phyloP scores from a whole-genome alignment of 768 basidiomycete genomes.

The Daedaleopsis sinensis region DNA sequence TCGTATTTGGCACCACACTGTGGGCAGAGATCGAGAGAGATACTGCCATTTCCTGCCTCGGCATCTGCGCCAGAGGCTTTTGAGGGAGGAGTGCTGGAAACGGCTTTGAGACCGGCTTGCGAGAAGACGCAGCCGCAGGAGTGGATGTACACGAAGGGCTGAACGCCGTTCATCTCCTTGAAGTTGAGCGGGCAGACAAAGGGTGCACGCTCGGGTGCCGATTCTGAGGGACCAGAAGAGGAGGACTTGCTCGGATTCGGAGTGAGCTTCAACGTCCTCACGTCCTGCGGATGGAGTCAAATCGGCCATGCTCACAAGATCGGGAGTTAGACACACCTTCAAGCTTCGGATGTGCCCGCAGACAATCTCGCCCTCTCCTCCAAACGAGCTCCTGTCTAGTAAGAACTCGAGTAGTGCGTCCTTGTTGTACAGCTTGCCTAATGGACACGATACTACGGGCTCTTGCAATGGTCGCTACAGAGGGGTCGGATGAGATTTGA shows the following conservation, averaged over 20 bases:
- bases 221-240: conserved; percentile 41
- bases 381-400: conserved; percentile 79
- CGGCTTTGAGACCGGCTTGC: conserved; percentile 76
- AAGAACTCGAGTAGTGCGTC: conserved; percentile 92
- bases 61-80: conserved; percentile 13
- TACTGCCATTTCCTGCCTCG: conserved; percentile 32
- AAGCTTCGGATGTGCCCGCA: conserved; percentile 90
- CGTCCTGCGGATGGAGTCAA: conserved; percentile 57
- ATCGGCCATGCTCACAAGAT: not conserved
- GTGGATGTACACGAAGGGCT: conserved; percentile 86
- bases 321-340: conserved; percentile 62
- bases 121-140: conserved; percentile 93
- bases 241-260: conserved; percentile 53
- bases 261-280: conserved; percentile 82
- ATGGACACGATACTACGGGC: conserved; percentile 87
- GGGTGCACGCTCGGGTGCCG: conserved; percentile 52
- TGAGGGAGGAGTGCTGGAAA: conserved; percentile 44
- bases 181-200: conserved; percentile 92
- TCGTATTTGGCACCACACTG: conserved; percentile 77
- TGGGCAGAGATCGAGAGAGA: conserved; percentile 63
- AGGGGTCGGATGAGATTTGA: not conserved
- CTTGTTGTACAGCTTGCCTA: conserved; percentile 97
- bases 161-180: conserved; percentile 92
- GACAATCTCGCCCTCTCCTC: conserved; percentile 83
- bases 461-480: conserved; percentile 77